phyloP scores from a whole-genome alignment of 2,329 filamentous ascomycete genomes.

The Scytalidium lignicola region DNA sequence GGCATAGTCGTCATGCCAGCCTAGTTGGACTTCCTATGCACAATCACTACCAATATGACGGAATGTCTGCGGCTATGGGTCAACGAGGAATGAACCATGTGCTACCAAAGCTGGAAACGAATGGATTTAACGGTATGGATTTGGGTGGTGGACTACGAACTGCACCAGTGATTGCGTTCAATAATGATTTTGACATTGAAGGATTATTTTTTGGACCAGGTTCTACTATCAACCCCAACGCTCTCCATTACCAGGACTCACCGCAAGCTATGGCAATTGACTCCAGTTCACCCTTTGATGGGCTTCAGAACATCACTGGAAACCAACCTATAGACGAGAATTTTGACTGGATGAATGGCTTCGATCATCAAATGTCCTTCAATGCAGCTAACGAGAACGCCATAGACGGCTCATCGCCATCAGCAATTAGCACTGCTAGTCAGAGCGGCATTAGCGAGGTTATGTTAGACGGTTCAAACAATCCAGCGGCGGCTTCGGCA shows the following conservation, averaged over 20 bases:
- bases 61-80: constrained; percentile 65
- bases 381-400: constrained; percentile 69
- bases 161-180: constrained; percentile 62
- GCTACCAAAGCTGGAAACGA: constrained; percentile 79
- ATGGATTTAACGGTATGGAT: constrained; percentile 60
- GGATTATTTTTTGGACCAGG: constrained; percentile 62
- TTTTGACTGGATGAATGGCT: constrained; percentile 80
- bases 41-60: constrained; percentile 60
- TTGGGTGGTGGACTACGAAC: constrained; percentile 68
- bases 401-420: constrained; percentile 90
- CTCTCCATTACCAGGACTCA: constrained; percentile 79
- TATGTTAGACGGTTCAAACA: constrained; percentile 78
- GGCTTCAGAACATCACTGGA: constrained; percentile 52
- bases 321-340: constrained; percentile 65
- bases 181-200: constrained; percentile 65
- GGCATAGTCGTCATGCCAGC: constrained; percentile 69
- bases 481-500: constrained; percentile 48
- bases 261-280: constrained; percentile 62
- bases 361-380: constrained; percentile 73
- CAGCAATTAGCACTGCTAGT: constrained; percentile 90
- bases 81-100: constrained; percentile 63
- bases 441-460: constrained; percentile 88
- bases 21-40: constrained; percentile 62
- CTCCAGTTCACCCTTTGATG: constrained; percentile 54
- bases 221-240: constrained; percentile 68